Evolutionary conservation across 495 filamentous ascomycete species (phyloP).

Genomic region (Penicillium chermesinum): DNA sequence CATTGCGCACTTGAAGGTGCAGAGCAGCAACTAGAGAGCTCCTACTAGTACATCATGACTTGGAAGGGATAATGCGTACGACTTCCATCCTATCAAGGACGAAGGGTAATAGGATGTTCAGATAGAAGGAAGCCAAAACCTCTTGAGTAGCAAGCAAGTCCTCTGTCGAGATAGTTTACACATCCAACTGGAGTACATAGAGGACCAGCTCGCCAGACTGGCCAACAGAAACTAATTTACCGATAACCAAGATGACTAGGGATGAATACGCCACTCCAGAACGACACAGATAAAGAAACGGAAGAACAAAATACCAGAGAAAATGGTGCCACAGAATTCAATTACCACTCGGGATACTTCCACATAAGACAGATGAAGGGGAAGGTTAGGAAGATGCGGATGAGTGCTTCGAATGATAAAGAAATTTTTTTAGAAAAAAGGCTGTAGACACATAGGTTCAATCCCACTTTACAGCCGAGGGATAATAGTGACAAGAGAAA

Average conservation of each 20-base stretch:
- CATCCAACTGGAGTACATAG: neutral
- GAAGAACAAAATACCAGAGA: neutral
- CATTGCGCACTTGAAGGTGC: slow-evolving; percentile 24
- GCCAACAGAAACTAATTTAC: neutral
- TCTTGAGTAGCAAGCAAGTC: too few relatives aligned
- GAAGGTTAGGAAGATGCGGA: slow-evolving; percentile 1
- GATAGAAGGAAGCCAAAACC: too few relatives aligned
- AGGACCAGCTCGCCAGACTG: neutral
- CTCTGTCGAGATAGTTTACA: too few relatives aligned
- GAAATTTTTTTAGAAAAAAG: slow-evolving; percentile 2
- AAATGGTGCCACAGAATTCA: slow-evolving; percentile 15
- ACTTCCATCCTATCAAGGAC: too few relatives aligned
- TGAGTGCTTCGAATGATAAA: slow-evolving; percentile 3
- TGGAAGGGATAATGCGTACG: too few relatives aligned
- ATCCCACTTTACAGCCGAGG: slow-evolving; percentile 40
- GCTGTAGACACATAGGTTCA: slow-evolving; percentile 19
- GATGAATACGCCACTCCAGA: neutral
- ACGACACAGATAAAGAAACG: neutral
- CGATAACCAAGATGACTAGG: neutral
- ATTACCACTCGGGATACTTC: slow-evolving; percentile 21
- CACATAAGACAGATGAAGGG: slow-evolving; percentile 19
- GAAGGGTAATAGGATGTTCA: too few relatives aligned
- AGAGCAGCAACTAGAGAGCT: neutral
- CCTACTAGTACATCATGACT: too few relatives aligned
- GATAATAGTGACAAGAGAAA: slow-evolving; percentile 38